Evolutionary conservation across 768 basidiomycete species (phyloP).

Genomic region (Collybia sordida): DNA sequence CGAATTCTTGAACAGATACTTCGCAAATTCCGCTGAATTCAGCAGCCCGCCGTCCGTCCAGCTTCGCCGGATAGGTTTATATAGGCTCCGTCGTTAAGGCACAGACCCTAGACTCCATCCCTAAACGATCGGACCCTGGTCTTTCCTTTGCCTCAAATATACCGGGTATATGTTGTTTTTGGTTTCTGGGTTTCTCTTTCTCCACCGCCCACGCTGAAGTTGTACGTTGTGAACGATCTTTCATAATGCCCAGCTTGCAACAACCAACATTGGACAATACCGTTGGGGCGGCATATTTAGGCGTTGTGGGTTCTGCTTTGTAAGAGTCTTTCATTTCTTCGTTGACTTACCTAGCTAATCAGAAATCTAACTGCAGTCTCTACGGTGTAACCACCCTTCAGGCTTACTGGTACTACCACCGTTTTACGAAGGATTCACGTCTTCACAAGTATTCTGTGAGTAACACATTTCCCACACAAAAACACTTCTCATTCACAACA

Average conservation of each 20-base stretch:
- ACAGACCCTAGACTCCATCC: too few relatives aligned
- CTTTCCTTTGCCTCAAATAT: background rate
- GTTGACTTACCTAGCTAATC: too few relatives aligned
- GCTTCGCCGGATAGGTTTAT: too few relatives aligned
- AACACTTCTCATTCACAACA: background rate
- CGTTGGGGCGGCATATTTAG: constrained; percentile 35
- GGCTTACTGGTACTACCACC: constrained; percentile 38
- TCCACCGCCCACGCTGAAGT: background rate
- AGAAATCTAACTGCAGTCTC: constrained; percentile 20
- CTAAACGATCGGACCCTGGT: constrained; percentile 4
- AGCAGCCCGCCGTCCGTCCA: too few relatives aligned
- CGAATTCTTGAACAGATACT: too few relatives aligned
- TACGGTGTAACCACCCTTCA: constrained; percentile 41
- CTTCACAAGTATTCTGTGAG: constrained; percentile 37
- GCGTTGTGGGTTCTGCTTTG: constrained; percentile 33
- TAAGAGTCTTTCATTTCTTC: constrained; percentile 15
- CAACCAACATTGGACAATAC: constrained; percentile 36
- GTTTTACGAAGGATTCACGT: constrained; percentile 32
- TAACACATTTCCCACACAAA: background rate
- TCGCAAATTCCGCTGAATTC: too few relatives aligned
- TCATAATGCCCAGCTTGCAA: constrained; percentile 23
- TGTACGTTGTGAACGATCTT: background rate
- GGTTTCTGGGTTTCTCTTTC: constrained; percentile 2
- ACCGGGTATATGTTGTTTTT: too few relatives aligned
- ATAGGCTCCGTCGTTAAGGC: too few relatives aligned